Percentiles rank a stretch among this genome's conserved stretches.
Evolutionary conservation across 176 grass and related monocot genomes (phyloP).

Genomic region (bread wheat (Triticum aestivum)): IWGSC_CS_RefSeq_v2.1 NC_057809.1:543729141-543729640

Average conservation of each 20-base stretch:
- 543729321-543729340: neutral
- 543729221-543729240: neutral
- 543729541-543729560: neutral
- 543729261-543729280: neutral
- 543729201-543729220: constrained; percentile 12
- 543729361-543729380: constrained; percentile 7
- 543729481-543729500: neutral
- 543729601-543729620: neutral
- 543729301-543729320: neutral
- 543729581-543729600: neutral
- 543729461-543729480: neutral
- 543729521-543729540: neutral
- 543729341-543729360: neutral
- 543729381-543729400: constrained; percentile 12
- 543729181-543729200: neutral
- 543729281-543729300: neutral
- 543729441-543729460: neutral
- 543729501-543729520: neutral
- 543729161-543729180: neutral
- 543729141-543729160: neutral
- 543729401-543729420: neutral
- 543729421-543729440: constrained; percentile 21
- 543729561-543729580: neutral
- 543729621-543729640: neutral
- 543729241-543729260: neutral